Percentiles rank a stretch among this genome's conserved stretches.
Evolutionary conservation across 2,329 filamentous ascomycete genomes (phyloP).

Genomic region (Paramyrothecium sp.): DNA sequence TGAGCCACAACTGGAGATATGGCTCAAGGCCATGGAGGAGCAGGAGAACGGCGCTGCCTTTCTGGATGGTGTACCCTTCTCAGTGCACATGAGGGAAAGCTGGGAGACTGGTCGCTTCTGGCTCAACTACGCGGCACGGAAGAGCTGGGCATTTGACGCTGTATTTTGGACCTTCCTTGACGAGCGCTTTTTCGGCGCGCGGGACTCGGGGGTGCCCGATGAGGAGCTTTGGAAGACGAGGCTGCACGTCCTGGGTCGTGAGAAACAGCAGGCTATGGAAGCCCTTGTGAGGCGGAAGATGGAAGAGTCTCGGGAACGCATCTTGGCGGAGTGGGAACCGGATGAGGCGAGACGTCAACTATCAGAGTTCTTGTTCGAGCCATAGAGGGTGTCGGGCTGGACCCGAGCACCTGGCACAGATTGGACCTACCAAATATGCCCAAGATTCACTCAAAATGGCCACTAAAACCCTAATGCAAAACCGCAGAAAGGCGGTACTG

Average conservation of each 20-base stretch:
- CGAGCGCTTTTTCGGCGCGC: conserved; percentile 7
- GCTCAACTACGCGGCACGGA: conserved; percentile 31
- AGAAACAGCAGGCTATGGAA: conserved; percentile 24
- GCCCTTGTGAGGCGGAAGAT: conserved; percentile 25
- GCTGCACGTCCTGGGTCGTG: conserved; percentile 19
- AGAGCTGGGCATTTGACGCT: conserved; percentile 31
- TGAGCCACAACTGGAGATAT: conserved; percentile 28
- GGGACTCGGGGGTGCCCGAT: conserved; percentile 7
- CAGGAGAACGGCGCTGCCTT: conserved; percentile 22
- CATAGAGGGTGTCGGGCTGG: too few species aligned
- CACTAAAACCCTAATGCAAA: too few species aligned
- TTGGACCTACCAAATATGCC: too few species aligned
- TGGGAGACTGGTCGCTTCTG: conserved; percentile 31
- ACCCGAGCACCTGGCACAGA: too few species aligned
- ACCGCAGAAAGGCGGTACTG: too few species aligned
- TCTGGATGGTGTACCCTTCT: neutral
- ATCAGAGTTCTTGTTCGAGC: conserved; percentile 12
- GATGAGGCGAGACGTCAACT: conserved; percentile 11
- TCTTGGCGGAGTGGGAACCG: conserved; percentile 21
- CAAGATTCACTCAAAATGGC: too few species aligned
- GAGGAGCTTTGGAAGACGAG: conserved; percentile 24
- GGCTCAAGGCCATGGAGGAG: conserved; percentile 27
- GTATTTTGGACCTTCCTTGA: conserved; percentile 32
- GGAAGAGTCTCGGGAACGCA: conserved; percentile 19
- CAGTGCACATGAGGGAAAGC: conserved; percentile 26